Base-by-base conservation (phyloP, 2,329 filamentous ascomycete species). In the Calonectria crousiana region DNA sequence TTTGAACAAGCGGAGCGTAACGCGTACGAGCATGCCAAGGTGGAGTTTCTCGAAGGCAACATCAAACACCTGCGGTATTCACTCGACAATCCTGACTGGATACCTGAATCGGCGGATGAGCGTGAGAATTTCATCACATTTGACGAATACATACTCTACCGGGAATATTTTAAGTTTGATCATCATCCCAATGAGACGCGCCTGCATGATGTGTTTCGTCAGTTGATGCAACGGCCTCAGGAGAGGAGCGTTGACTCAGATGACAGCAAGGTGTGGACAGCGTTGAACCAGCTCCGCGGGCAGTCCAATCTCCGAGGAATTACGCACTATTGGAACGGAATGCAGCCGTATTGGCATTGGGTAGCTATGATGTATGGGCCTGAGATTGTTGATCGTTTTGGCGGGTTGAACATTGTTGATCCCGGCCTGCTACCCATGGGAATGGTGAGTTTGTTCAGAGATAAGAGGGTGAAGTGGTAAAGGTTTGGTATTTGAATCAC, bases 331-430 rank as follows among this genome's bases (percentile, higher is more conserved):
- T 87, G 85, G 85, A 0, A 53, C 0, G 3, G 3, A 0, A 85
- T 87, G 83, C 81, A 84, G 18, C 79, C 83, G 5, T 90, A 90
- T 70, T 88, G 88, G 86, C 83, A 82, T 69, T 90, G 88, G 88
- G 83, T 89, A 11, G 79, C 85, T 20, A 84, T 84, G 75, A 81
- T 88, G 75, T 88, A 87, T 32, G 86, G 86, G 2, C 83, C 84
- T 5, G 87, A 88, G 75, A 84, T 88, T 67, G 79, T 88, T 6
- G 81, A 83, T 10, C 80, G 84, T 16, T 89, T 88, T 76, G 87
- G 87, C 0, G 86, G 87, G 0, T 66, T 89, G 75, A 83, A 83
- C 38, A 84, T 89, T 64, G 87, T 89, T 1, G 86, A 88, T 34
- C 80, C 83, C 2, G 87, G 85, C 2, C 67, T 87, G 60, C 74